Conservation (phyloP, 2,329 filamentous ascomycete species). For the Fusarium hainanense region DNA sequence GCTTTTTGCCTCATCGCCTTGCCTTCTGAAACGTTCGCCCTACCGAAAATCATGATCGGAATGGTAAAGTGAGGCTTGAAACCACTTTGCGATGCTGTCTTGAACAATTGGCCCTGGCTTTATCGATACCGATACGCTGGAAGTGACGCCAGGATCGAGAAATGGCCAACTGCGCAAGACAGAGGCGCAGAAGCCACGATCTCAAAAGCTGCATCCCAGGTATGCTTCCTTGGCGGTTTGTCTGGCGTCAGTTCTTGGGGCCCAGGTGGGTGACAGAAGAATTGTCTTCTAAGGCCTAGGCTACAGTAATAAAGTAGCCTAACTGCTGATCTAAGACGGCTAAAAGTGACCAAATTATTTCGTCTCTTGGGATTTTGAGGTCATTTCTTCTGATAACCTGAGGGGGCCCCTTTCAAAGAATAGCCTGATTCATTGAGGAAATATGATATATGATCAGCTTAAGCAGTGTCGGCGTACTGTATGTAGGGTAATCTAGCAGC, state of each 20-base stretch:
- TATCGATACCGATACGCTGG: slow-evolving; percentile 26
- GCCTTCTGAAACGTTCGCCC: slow-evolving; percentile 19
- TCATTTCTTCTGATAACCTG: too few relatives aligned
- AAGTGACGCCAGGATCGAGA: slow-evolving; percentile 31
- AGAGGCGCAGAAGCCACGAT: slow-evolving; percentile 33
- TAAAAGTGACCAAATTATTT: too few relatives aligned
- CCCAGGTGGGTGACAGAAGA: too few relatives aligned
- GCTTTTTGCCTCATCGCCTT: slow-evolving; percentile 16
- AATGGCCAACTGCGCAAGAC: slow-evolving; percentile 16
- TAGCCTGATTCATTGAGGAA: slow-evolving; percentile 6
- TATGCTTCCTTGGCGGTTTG: slow-evolving; percentile 2
- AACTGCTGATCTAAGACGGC: too few relatives aligned
- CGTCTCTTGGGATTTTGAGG: too few relatives aligned
- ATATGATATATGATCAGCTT: slow-evolving; percentile 35
- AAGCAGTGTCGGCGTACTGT: slow-evolving; percentile 13
- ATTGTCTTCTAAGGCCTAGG: too few relatives aligned
- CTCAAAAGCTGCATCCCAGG: slow-evolving; percentile 17
- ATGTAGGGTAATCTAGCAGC: slow-evolving; percentile 20
- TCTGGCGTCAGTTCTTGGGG: slow-evolving; percentile 12
- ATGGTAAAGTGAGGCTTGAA: slow-evolving; percentile 23
- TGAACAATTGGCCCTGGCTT: slow-evolving; percentile 16
- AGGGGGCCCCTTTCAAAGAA: slow-evolving; percentile 1
- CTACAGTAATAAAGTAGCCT: too few relatives aligned
- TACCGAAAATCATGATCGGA: slow-evolving; percentile 15
- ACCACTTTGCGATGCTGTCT: slow-evolving; percentile 8